Conservation (phyloP, 2,329 filamentous ascomycete species). For the Fusarium anthophilum region DNA sequence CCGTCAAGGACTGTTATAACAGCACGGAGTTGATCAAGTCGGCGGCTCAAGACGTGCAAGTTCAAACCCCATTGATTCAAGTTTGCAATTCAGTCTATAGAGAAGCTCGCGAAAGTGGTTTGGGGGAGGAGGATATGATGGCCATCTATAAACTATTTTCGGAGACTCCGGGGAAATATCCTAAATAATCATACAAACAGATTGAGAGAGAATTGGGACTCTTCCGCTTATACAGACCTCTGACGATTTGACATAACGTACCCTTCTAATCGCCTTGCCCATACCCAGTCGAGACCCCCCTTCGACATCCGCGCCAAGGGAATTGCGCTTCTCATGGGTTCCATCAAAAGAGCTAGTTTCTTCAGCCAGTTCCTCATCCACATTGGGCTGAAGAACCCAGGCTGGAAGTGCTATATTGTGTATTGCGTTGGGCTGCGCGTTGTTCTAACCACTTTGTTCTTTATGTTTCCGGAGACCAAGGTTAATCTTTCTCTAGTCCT, state of each 20-base stretch:
- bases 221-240: too few species aligned
- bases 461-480: neutral
- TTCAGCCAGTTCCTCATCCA: neutral
- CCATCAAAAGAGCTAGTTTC: neutral
- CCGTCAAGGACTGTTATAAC: neutral
- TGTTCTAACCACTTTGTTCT: neutral
- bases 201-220: accelerated
- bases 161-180: neutral
- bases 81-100: neutral
- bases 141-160: neutral
- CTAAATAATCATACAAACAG: accelerated
- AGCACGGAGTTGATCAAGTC: neutral
- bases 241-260: too few species aligned
- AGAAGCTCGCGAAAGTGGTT: neutral
- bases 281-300: neutral
- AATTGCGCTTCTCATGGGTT: neutral
- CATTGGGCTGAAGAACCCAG: neutral
- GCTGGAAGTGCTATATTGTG: neutral
- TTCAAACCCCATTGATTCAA: neutral
- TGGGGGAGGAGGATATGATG: neutral
- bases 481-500: neutral
- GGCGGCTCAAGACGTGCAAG: neutral
- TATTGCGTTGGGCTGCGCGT: neutral
- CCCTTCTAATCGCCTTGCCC: too few species aligned
- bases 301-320: neutral